A percentile compares a stretch with the other conserved stretches of the same genome.
Conservation (phyloP, 2,329 filamentous ascomycete genomes). For the Colletotrichum costaricense region DNA sequence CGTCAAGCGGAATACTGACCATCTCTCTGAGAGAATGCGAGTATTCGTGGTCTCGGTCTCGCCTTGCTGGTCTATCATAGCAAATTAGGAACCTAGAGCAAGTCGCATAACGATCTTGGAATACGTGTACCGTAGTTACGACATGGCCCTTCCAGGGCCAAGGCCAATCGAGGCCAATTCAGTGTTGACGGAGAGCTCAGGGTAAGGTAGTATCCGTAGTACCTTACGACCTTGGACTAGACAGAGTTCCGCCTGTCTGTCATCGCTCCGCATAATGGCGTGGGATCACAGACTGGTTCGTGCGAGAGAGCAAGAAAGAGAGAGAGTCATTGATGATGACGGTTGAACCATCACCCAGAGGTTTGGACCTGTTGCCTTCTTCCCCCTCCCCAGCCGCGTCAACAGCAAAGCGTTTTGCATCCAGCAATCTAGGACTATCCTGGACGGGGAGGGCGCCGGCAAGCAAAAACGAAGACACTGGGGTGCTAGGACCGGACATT, state of each 20-base stretch:
- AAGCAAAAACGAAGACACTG: neutral
- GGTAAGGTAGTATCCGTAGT: neutral
- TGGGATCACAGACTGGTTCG: slow-evolving; percentile 1
- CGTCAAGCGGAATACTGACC: neutral
- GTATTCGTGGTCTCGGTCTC: too few species aligned
- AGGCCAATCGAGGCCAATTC: neutral
- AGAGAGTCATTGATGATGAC: neutral
- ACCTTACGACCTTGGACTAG: neutral
- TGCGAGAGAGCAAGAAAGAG: neutral
- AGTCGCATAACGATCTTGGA: neutral
- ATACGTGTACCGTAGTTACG: neutral
- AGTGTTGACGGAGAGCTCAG: neutral
- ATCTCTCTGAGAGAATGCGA: too few species aligned
- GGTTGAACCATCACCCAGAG: neutral
- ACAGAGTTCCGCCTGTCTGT: neutral
- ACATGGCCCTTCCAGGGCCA: neutral
- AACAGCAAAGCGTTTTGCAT: neutral
- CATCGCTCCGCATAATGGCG: neutral
- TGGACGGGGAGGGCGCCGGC: neutral
- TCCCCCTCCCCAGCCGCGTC: neutral
- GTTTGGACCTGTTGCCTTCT: neutral
- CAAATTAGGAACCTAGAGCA: too few species aligned
- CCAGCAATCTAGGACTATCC: neutral
- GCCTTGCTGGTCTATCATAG: too few species aligned
- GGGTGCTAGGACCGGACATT: neutral